A percentile compares a stretch with the other conserved stretches of the same genome.
Conservation (phyloP, 768 basidiomycete genomes). For the Chiua virens region DNA sequence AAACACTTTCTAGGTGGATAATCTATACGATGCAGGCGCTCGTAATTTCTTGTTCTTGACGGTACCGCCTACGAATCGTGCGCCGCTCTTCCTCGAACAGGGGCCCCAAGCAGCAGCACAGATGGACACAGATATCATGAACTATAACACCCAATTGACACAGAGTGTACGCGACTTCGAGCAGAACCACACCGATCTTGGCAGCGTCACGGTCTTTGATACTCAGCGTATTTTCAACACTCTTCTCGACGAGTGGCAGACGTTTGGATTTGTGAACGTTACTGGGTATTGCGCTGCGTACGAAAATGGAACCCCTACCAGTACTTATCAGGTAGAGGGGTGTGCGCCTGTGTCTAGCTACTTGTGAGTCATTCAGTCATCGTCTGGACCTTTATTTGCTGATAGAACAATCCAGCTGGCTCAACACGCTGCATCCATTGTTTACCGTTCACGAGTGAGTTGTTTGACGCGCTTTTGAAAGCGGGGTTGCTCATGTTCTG, state of each 20-base stretch:
- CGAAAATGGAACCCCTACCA: conserved; percentile 52
- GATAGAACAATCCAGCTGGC: conserved; percentile 43
- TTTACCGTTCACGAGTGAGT: conserved; percentile 64
- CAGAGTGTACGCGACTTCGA: conserved; percentile 41
- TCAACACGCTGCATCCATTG: conserved; percentile 59
- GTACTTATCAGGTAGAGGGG: conserved; percentile 52
- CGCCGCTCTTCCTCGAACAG: conserved; percentile 51
- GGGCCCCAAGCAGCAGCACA: conserved; percentile 27
- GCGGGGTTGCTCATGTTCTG: background rate
- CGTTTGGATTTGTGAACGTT: conserved; percentile 56
- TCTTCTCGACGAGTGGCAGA: conserved; percentile 50
- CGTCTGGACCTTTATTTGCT: background rate
- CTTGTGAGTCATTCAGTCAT: conserved; percentile 46
- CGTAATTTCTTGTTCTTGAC: conserved; percentile 64
- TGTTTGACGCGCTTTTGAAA: background rate
- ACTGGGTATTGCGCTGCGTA: conserved; percentile 63
- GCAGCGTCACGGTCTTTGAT: conserved; percentile 51
- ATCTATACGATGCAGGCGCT: conserved; percentile 42
- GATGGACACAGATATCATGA: conserved; percentile 38
- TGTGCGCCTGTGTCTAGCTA: conserved; percentile 66
- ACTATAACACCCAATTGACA: conserved; percentile 52
- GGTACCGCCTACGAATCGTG: conserved; percentile 57
- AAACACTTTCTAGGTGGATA: conserved; percentile 12
- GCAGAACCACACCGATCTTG: conserved; percentile 40
- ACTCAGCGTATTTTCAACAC: conserved; percentile 59